Conservation (phyloP, 805 yeast species). For the Yarrowia sp. region DNA sequence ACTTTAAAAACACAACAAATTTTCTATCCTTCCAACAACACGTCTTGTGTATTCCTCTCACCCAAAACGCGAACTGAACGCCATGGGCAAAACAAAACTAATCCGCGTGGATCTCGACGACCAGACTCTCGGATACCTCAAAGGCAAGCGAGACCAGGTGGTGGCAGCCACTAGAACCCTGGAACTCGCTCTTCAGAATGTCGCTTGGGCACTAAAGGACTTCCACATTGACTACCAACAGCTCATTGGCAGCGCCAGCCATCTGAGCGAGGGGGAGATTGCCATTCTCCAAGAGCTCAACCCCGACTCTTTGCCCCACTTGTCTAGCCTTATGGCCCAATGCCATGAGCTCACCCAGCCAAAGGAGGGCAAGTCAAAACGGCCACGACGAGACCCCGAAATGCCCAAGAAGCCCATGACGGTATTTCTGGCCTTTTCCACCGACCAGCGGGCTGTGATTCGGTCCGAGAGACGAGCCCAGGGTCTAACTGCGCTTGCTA, state of each 20-base stretch:
- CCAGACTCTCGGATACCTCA: constrained; percentile 5
- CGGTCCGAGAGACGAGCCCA: constrained; percentile 61
- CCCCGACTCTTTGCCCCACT: neutral
- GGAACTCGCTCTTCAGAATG: neutral
- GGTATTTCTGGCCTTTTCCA: constrained; percentile 74
- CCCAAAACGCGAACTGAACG: constrained; percentile 12
- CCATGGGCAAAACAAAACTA: neutral
- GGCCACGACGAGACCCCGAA: constrained; percentile 61
- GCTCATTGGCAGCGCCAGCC: neutral
- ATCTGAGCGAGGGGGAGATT: neutral
- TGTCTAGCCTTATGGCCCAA: neutral
- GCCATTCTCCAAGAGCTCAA: neutral
- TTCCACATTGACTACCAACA: neutral
- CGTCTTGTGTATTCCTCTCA: neutral
- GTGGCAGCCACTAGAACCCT: constrained; percentile 3
- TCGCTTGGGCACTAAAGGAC: neutral
- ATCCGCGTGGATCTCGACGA: neutral
- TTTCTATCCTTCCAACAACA: constrained; percentile 5
- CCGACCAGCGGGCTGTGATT: constrained; percentile 66
- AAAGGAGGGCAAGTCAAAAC: neutral
- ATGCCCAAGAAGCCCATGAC: constrained; percentile 96
- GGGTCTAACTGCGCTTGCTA: constrained; percentile 61
- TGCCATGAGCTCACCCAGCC: neutral
- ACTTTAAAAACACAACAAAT: constrained; percentile 4
- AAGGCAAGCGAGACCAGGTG: constrained; percentile 7